phyloP scores from a whole-genome alignment of 2,329 filamentous ascomycete species.

The Beauveria pseudobassiana region DNA sequence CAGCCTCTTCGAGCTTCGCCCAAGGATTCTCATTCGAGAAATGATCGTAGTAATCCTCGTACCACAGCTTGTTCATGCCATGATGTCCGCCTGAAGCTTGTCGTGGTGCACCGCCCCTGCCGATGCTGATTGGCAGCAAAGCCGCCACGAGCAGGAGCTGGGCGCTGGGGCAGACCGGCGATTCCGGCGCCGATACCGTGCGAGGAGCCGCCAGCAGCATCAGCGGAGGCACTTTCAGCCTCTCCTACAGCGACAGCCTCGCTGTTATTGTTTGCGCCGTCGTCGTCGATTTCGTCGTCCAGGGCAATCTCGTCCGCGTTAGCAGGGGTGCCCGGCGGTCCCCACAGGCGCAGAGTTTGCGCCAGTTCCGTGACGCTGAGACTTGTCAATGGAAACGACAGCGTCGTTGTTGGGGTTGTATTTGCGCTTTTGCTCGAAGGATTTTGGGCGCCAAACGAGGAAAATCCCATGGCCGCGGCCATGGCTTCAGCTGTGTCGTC shows the following conservation, averaged over 20 bases:
- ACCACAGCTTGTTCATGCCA: constrained; percentile 39
- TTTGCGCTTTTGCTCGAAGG: constrained; percentile 57
- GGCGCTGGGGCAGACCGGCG: constrained; percentile 25
- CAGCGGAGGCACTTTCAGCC: not conserved
- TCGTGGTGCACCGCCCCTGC: constrained; percentile 20
- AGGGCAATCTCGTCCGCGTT: constrained; percentile 42
- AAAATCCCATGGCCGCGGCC: constrained; percentile 65
- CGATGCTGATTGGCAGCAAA: constrained; percentile 11
- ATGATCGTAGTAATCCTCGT: constrained; percentile 61
- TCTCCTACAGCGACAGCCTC: not conserved
- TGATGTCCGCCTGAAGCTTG: constrained; percentile 9
- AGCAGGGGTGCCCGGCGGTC: constrained; percentile 12
- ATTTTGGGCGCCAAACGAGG: constrained; percentile 54
- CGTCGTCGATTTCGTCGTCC: constrained; percentile 25
- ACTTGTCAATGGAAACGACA: constrained; percentile 22
- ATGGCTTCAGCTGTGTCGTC: constrained; percentile 42
- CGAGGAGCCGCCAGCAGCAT: constrained; percentile 10
- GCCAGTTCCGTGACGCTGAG: constrained; percentile 25
- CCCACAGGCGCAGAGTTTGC: constrained; percentile 31
- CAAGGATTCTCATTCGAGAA: constrained; percentile 68
- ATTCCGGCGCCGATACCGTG: constrained; percentile 27
- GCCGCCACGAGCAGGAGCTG: constrained; percentile 15
- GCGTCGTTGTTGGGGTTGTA: constrained; percentile 52
- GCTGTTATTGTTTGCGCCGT: not conserved
- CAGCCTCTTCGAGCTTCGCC: constrained; percentile 46